Evolutionary conservation across 2,329 filamentous ascomycete species (phyloP), one percentile per base, ranked within the genome.

Genomic region (Fusarium sp.): DNA sequence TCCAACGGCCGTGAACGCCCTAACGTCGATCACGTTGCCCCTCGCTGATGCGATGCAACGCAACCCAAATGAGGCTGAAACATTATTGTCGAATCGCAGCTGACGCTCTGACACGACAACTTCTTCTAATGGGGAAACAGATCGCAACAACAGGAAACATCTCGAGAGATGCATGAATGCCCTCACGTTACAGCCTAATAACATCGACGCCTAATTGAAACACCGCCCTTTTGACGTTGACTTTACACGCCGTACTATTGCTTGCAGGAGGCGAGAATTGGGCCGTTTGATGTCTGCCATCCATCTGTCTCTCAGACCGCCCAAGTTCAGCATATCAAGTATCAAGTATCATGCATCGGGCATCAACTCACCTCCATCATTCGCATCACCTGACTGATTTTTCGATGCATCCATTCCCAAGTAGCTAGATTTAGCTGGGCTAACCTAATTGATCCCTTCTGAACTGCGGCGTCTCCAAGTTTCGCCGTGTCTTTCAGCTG

Each of bases 1-100:
- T 70, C 67, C 66, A 70, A 70, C 67, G 66, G 59, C 59, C 48
- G n/a, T 38, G 28, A 51, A 63, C 62, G 66, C 71, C 50, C 53
- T 42, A 63, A 51, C 58, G 75, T 63, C 72, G 75, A 77, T 77
- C 75, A 76, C 67, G 72, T 76, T 76, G 75, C 65, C 61, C 67
- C 64, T 71, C 69, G 64, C 48, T 66, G 65, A 75, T 76, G 67
- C 66, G 67, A 77, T 70, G 74, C 72, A 69, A 73, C 72, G 60
- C 67, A 69, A 59, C 62, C 65, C 62, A 74, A 70, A 72, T 66
- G 74, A 74, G 73, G 69, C 69, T 73, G 72, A 74, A 70, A 72
- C 63, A 39, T 28, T 58, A 58, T 72, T 70, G 64, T 61, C 68
- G 68, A 69, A 75, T 75, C 56, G 60, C 60, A 64, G 63, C 53